Evolutionary conservation across 1,139 yeast genomes (phyloP), one percentile per base, ranked within the genome.

Genomic region (Suzukiozyma palmioleophila): DNA sequence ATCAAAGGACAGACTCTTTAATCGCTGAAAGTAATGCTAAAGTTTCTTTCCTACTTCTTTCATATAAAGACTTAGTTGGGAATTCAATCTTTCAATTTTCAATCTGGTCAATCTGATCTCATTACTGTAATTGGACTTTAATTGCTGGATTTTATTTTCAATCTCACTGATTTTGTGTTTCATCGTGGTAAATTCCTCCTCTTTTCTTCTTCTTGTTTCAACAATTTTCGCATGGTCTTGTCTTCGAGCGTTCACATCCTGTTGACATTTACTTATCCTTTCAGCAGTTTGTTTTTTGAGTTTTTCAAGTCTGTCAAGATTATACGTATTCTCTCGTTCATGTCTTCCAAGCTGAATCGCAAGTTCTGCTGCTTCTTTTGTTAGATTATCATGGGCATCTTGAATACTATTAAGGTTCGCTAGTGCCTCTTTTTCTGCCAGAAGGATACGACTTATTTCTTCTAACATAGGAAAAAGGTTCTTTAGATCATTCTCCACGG

Each of bases 21-120:
- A 26, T 5, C 5, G 3, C 13, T 26, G 13, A 4, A 4, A 26
- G 8, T 26, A 5, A 26, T 5, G n/a, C 13, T 13, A 39, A 13
- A 42, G 39, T 32, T 43, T 45, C 32, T 46, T 47, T 15, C 44
- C 43, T 35, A 50, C 47, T 34, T 48, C 50, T 16, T 50, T 46
- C 37, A 69, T 56, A 39, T 54, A 54, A 7, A 48, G 43, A 43
- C 66, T 64, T 28, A 82, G 63, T 47, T 77, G 83, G 2, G 76
- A 64, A 49, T 75, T 76, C 42, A 84, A 64, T 43, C 73, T 68
- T 27, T 75, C 74, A 30, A 80, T 67, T 48, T 81, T 84, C 37
- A 68, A 54, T 40, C 73, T 76, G 9, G 81, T 72, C 30, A 69
- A 75, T 42, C 74, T 68, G 42, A 73, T 69, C 47, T 84, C 90